phyloP scores from a whole-genome alignment of 2,329 filamentous ascomycete species.

The Bretziella fagacearum region DNA sequence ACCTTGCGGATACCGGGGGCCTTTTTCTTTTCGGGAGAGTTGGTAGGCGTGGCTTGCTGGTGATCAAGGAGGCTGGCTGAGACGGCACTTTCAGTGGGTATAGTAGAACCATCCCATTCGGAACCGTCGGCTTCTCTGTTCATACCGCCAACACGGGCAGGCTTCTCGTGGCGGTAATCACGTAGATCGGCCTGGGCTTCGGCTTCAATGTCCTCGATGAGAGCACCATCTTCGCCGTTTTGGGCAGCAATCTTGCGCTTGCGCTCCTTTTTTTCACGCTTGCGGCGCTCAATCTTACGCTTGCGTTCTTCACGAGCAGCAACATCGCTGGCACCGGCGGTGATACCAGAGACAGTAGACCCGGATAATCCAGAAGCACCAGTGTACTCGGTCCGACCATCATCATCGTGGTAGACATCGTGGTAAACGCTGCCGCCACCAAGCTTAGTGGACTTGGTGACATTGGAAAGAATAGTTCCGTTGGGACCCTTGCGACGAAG shows the following conservation, averaged over 20 bases:
- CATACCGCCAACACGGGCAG: constrained; percentile 74
- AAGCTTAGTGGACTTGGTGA: constrained; percentile 63
- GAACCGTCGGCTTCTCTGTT: constrained; percentile 69
- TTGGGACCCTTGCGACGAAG: constrained; percentile 77
- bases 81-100: constrained; percentile 49
- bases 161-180: constrained; percentile 70
- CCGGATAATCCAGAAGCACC: constrained; percentile 32
- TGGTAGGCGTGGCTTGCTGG: constrained; percentile 39
- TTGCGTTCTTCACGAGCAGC: constrained; percentile 38
- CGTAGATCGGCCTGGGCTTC: constrained; percentile 53
- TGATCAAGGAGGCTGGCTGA: constrained; percentile 42
- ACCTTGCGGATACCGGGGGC: constrained; percentile 41
- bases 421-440: constrained; percentile 79
- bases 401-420: constrained; percentile 37
- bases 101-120: constrained; percentile 57
- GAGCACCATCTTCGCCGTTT: constrained; percentile 38
- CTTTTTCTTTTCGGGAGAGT: constrained; percentile 31
- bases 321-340: constrained; percentile 39
- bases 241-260: constrained; percentile 24
- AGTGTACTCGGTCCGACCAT: constrained; percentile 31
- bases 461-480: constrained; percentile 68
- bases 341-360: constrained; percentile 23
- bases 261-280: constrained; percentile 25
- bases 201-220: constrained; percentile 45
- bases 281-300: constrained; percentile 33